A percentile compares a stretch with the other conserved stretches of the same genome.
Conservation (phyloP, 2,329 filamentous ascomycete genomes). For the Periglandula ipomoeae region DNA sequence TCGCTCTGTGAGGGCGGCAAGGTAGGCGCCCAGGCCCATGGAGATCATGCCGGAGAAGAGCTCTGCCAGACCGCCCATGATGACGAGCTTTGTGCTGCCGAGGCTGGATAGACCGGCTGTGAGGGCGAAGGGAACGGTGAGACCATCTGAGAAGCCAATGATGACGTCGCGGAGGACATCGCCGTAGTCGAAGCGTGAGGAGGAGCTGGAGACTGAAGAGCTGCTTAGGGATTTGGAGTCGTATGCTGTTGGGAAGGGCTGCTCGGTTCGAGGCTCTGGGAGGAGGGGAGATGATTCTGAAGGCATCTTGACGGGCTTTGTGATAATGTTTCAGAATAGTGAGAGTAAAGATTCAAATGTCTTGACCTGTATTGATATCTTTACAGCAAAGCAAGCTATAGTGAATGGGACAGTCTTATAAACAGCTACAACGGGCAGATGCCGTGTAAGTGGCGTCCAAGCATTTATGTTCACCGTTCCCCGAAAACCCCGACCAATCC, state of each 20-base stretch:
- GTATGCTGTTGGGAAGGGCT: conserved; percentile 11
- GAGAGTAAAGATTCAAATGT: too few species aligned
- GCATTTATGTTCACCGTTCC: neutral
- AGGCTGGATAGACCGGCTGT: conserved; percentile 63
- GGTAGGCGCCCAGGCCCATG: conserved; percentile 68
- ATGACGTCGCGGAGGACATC: conserved; percentile 54
- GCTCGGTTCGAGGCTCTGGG: conserved; percentile 22
- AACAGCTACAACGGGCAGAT: neutral
- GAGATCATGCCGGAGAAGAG: conserved; percentile 67
- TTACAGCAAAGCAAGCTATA: too few species aligned
- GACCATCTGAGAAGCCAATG: conserved; percentile 67
- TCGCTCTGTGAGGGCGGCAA: conserved; percentile 52
- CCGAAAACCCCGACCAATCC: conserved; percentile 7
- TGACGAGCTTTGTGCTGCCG: conserved; percentile 55
- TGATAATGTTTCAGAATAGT: neutral
- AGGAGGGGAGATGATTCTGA: conserved; percentile 25
- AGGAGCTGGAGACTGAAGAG: conserved; percentile 11
- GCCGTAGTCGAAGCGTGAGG: conserved; percentile 25
- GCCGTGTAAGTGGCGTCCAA: neutral
- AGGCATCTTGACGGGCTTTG: conserved; percentile 2
- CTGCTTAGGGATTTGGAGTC: conserved; percentile 17
- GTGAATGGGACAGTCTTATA: neutral
- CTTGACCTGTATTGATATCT: too few species aligned
- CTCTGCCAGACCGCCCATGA: conserved; percentile 66
- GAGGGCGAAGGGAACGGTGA: conserved; percentile 72